Base-by-base conservation (phyloP, 1,284 basidiomycete genomes). In the Cutaneotrichosporon arboriforme region DNA sequence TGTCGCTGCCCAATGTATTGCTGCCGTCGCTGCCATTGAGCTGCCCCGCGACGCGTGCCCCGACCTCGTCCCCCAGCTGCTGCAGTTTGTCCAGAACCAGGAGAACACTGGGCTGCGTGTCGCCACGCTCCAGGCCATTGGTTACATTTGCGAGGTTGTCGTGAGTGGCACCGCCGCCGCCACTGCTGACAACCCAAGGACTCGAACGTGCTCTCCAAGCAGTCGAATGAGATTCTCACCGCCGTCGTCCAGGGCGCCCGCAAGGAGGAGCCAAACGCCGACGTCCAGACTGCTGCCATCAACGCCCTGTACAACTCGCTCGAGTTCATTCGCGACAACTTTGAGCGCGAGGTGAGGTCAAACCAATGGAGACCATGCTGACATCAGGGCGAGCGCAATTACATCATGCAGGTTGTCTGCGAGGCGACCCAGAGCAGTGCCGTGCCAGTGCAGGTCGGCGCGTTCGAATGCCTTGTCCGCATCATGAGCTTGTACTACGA, bases 381-480 rank as follows among this genome's bases (percentile, higher is more conserved):
- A 45, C 37, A 22, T 57, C 63, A 93, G 90, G 94, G 96, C 56
- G 94, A 98, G 76, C 84, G 94, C 50, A 98, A 97, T 78, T 98
- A 97, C 78, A 98, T 99, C 76, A 98, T 98, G 96, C 96, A 99
- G 79, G 92, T 98, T 47, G 90, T 98, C 22, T 99, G 94, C 72
- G 96, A 98, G 73, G 96, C 94, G 1, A 98, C 96, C 1, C 96
- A 98, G 76, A 91, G 85, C 62, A 59, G 80, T 2, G 76, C 84
- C 4, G 82, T 87, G 15, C 75, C 82, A 41, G 91, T 97, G 48
- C 91, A 97, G 78, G 86, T 93, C 20, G 89, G 84, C 36, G 87
- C 93, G 1, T 99, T 96, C 70, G 92, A 97, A 74, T 93, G 90
- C 75, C 79, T 99, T 15, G 96, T 98, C 43, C 83, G 86, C 66